Evolutionary conservation across 2,329 filamentous ascomycete genomes (phyloP).

Genomic region (Penicillium rolfsii): DNA sequence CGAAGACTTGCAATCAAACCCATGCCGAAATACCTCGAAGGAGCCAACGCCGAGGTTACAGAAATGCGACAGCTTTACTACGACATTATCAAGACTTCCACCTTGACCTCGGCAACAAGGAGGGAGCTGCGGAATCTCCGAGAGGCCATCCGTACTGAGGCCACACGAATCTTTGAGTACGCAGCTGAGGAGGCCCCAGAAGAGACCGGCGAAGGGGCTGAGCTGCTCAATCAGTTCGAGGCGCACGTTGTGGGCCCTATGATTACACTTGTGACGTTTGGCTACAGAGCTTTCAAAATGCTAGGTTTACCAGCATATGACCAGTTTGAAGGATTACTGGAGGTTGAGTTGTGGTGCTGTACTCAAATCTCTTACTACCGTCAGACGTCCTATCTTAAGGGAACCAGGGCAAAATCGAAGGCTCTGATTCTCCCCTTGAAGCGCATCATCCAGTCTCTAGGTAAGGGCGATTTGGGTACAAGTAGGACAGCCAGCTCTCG

Average conservation of each 20-base stretch:
- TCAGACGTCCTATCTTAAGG: background rate
- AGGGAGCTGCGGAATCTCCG: conserved; percentile 7
- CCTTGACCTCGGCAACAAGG: background rate
- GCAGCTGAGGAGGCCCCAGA: conserved; percentile 10
- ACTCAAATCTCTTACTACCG: conserved; percentile 8
- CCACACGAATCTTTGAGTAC: conserved; percentile 13
- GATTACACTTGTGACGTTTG: conserved; percentile 15
- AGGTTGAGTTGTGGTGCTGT: conserved; percentile 17
- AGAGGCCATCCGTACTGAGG: conserved; percentile 11
- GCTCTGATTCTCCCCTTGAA: conserved; percentile 5
- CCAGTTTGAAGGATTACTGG: conserved; percentile 13
- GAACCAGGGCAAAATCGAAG: conserved; percentile 6
- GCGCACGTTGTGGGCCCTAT: conserved; percentile 21
- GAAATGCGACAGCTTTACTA: conserved; percentile 13
- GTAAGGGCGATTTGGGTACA: background rate
- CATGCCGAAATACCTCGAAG: conserved; percentile 7
- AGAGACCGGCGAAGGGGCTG: background rate
- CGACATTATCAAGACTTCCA: background rate
- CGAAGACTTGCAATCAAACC: conserved; percentile 1
- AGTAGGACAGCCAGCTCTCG: background rate
- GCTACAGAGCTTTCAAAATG: conserved; percentile 16
- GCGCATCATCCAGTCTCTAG: conserved; percentile 6
- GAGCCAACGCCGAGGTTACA: background rate
- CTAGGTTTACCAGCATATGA: conserved; percentile 3
- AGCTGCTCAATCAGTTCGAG: conserved; percentile 23